A percentile compares a stretch with the other conserved stretches of the same genome.
These are phyloP conservation scores for Boletus rubropictus DNA, from an alignment of 768 basidiomycete species.

Conservation along the genomic window DNA sequence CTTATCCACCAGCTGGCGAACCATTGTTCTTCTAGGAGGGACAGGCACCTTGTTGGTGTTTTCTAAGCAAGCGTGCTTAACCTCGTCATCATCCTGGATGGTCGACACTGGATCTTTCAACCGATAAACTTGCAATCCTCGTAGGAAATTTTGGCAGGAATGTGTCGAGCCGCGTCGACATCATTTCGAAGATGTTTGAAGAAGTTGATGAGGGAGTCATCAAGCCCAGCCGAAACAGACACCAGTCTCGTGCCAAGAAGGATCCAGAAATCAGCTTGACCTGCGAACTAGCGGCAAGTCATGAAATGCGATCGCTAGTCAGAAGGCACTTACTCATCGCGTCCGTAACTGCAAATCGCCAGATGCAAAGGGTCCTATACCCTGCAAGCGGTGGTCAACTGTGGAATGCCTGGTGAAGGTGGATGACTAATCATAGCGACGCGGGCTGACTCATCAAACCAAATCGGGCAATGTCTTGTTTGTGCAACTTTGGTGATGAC, in stretches of 20 bases:
- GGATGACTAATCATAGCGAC: no score
- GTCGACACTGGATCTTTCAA: not conserved
- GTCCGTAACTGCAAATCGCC: no score
- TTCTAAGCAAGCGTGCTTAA: not conserved
- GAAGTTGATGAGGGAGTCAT: not conserved
- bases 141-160: not conserved
- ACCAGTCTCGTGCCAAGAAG: not conserved
- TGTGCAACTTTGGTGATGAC: no score
- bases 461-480: no score
- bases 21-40: not conserved
- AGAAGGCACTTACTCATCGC: not conserved
- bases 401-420: no score
- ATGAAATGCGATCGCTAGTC: not conserved
- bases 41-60: not conserved
- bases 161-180: not conserved
- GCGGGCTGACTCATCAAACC: no score
- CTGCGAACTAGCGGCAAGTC: not conserved
- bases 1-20: conserved; percentile 7
- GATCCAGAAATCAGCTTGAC: not conserved
- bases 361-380: no score
- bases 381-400: no score
- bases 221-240: not conserved
- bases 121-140: not conserved
- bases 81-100: not conserved
- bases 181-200: not conserved